Evolutionary conservation across 1,139 yeast species (phyloP).

Genomic region (Suhomyces yuchorum): DNA sequence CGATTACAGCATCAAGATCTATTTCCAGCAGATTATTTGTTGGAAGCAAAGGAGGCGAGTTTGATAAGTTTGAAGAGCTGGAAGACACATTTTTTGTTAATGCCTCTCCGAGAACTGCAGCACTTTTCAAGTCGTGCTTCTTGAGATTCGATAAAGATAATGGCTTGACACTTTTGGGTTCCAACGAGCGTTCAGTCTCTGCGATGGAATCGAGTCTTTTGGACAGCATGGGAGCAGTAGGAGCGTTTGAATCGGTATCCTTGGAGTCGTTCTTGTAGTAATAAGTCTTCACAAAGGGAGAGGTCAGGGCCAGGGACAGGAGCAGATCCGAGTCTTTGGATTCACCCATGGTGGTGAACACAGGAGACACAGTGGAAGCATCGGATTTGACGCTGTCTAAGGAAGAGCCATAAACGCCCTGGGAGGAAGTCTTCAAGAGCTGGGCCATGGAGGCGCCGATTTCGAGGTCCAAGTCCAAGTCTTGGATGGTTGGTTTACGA

Average conservation of each 20-base stretch:
- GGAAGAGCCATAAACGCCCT: constrained; percentile 32
- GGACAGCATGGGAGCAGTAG: neutral
- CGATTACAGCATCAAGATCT: constrained; percentile 59
- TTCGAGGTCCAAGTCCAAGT: constrained; percentile 39
- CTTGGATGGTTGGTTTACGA: constrained; percentile 11
- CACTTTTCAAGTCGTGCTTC: constrained; percentile 16
- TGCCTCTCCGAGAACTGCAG: constrained; percentile 13
- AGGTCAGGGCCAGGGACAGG: constrained; percentile 37
- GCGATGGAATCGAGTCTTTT: constrained; percentile 15
- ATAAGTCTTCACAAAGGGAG: constrained; percentile 19
- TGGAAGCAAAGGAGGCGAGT: constrained; percentile 32
- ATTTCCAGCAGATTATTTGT: constrained; percentile 28
- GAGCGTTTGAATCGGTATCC: constrained; percentile 12
- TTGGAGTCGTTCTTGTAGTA: constrained; percentile 16
- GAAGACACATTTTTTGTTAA: constrained; percentile 17
- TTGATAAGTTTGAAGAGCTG: constrained; percentile 26
- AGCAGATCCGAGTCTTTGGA: constrained; percentile 44
- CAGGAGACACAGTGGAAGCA: constrained; percentile 33
- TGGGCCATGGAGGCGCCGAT: constrained; percentile 51
- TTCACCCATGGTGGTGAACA: constrained; percentile 37
- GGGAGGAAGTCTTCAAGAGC: constrained; percentile 25
- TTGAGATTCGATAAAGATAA: constrained; percentile 19
- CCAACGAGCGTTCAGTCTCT: constrained; percentile 48
- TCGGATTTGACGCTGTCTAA: constrained; percentile 42
- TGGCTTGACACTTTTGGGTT: constrained; percentile 22